Evolutionary conservation across 2,329 filamentous ascomycete species (phyloP), one percentile per base, ranked within the genome.

Genomic region (Xenoacremonium recifei): DNA sequence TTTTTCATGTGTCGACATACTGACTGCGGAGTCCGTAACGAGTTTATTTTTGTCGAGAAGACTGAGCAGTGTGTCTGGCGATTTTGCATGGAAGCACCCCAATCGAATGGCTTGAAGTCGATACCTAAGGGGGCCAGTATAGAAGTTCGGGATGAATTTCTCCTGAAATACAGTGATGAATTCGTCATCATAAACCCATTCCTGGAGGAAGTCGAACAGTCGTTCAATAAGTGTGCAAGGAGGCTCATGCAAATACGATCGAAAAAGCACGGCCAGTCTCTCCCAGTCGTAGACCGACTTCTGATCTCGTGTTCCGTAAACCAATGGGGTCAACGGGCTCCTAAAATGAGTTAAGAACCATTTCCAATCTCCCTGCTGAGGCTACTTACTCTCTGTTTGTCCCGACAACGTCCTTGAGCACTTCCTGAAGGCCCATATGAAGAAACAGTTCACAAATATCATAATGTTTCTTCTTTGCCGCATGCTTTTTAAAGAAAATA

Each of bases 41-140:
- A 6, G 16, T 9, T 1, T 1, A 6, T 51, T 36, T n/a, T 45
- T 10, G 2, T 35, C 15, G 2, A 60, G 18, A 19, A 60, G 39
- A 2, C 12, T 20, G 2, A 17, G 3, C 0, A 41, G 1, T 1
- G 21, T 49, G 2, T 2, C 2, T 0, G 7, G 4, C 1, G 4
- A 3, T 9, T 31, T 13, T 0, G 42, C 21, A 6, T 50, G 45
- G 6, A 61, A 62, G 0, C 44, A 44, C 0, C 50, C 60, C 0
- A 57, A 25, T 3, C 60, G 41, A 0, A 61, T 42, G 0, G 48
- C 51, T n/a, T 62, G 59, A 1, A 59, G 17, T 0, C 60, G 54
- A 13, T 51, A 34, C 1, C 36, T 9, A 0, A 55, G 7, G 0
- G 49, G 48, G 0, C 51, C 45, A 2, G 33, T 13, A 3, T 53